phyloP scores from a whole-genome alignment of 139 green algal species.

The Picochlorum sp. region DNA sequence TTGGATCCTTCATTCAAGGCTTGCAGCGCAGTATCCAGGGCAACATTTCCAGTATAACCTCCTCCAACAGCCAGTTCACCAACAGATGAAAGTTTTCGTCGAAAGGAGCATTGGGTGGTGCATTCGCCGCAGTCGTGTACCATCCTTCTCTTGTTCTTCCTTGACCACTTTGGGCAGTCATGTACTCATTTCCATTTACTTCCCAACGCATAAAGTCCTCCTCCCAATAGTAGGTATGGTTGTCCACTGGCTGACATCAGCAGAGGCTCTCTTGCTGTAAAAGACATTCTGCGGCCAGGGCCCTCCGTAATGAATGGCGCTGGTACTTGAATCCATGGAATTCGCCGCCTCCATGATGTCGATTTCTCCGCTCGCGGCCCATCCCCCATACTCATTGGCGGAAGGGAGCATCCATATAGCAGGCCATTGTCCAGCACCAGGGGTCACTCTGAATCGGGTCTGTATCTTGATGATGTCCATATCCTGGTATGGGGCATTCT shows the following conservation, averaged over 20 bases:
- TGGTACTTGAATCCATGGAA: not conserved
- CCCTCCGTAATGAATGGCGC: conserved; percentile 11
- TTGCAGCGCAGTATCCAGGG: not conserved
- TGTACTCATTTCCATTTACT: not conserved
- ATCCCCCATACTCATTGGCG: conserved; percentile 4
- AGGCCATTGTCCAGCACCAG: conserved; percentile 9
- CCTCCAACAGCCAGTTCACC: conserved; percentile 18
- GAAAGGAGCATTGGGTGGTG: conserved; percentile 1
- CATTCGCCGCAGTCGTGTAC: not conserved
- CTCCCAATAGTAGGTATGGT: not conserved
- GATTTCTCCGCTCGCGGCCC: conserved; percentile 16
- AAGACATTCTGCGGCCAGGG: conserved; percentile 8
- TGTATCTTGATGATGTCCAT: no score
- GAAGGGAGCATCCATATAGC: conserved; percentile 22
- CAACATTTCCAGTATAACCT: conserved; percentile 5
- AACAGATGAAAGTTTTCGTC: conserved; percentile 14
- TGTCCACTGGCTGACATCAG: conserved; percentile 4
- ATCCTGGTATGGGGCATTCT: not conserved
- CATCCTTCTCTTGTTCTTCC: not conserved
- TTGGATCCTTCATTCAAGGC: not conserved
- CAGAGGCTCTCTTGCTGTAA: not conserved
- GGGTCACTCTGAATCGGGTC: not conserved
- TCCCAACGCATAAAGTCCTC: not conserved
- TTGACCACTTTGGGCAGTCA: not conserved
- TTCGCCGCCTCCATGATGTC: conserved; percentile 12